phyloP scores from a whole-genome alignment of 164 flowering plant species.

The Amborella trichopoda region DNA sequence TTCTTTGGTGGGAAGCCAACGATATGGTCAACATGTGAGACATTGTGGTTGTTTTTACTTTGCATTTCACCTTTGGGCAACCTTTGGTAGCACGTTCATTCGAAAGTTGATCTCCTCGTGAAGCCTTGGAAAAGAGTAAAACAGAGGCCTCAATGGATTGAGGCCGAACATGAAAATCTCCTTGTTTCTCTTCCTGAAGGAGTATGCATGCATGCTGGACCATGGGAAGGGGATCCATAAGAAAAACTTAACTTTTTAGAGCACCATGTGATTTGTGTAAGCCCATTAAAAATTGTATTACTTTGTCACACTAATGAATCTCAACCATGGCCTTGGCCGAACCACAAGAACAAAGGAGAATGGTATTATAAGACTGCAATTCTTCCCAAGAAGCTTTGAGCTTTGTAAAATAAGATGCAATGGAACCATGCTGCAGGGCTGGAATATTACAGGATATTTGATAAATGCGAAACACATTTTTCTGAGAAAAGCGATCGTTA shows the following conservation, averaged over 20 bases:
- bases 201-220: too few relatives aligned
- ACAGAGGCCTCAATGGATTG: too few relatives aligned
- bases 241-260: not conserved
- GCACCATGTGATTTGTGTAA: not conserved
- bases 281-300: not conserved
- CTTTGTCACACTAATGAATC: not conserved
- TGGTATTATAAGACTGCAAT: not conserved
- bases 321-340: not conserved
- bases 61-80: too few relatives aligned
- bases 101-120: too few relatives aligned
- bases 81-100: too few relatives aligned
- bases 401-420: slow-evolving; percentile 1
- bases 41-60: too few relatives aligned
- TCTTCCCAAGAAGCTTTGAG: slow-evolving; percentile 2
- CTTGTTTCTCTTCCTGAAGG: too few relatives aligned
- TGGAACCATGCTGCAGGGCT: not conserved
- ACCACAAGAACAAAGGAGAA: not conserved
- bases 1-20: too few relatives aligned
- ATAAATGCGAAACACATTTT: slow-evolving; percentile 1
- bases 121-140: too few relatives aligned
- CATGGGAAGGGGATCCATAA: too few relatives aligned
- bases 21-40: too few relatives aligned
- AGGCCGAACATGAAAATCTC: too few relatives aligned
- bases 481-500: not conserved
- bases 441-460: not conserved